Percentiles rank a stretch among this genome's conserved stretches.
Evolutionary conservation across 768 basidiomycete species (phyloP).

Genomic region (Pleurotus giganteus): DNA sequence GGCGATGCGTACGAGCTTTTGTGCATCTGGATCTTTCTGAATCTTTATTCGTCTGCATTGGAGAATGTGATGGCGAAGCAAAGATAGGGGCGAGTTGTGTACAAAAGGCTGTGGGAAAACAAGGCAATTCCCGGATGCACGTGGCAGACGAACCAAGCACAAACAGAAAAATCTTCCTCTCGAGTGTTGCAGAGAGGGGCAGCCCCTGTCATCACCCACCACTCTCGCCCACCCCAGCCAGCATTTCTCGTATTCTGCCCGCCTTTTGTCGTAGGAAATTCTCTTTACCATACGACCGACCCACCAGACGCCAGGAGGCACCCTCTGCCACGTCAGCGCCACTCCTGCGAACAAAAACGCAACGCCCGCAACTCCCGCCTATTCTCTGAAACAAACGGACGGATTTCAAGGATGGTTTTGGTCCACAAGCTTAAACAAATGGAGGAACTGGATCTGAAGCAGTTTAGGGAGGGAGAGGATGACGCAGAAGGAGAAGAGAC

Average conservation of each 20-base stretch:
- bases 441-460: constrained; percentile 15
- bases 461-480: constrained; percentile 5
- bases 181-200: constrained; percentile 4
- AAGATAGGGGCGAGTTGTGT: constrained; percentile 6
- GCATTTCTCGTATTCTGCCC: neutral
- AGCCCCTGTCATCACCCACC: constrained; percentile 9
- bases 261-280: neutral
- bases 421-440: constrained; percentile 20
- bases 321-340: neutral
- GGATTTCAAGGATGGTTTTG: constrained; percentile 17
- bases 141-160: constrained; percentile 4
- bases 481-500: constrained; percentile 7
- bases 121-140: neutral
- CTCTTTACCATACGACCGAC: neutral
- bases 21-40: neutral
- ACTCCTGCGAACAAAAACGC: constrained; percentile 1
- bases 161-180: constrained; percentile 9
- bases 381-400: neutral
- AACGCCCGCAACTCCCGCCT: neutral
- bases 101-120: constrained; percentile 4
- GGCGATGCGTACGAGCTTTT: neutral
- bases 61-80: neutral
- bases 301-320: neutral
- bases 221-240: neutral
- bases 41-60: neutral